Evolutionary conservation across 371 early-diverging fungal genomes (phyloP), one percentile per base, ranked within the genome.

Genomic region (Apophysomyces ossiformis): DNA sequence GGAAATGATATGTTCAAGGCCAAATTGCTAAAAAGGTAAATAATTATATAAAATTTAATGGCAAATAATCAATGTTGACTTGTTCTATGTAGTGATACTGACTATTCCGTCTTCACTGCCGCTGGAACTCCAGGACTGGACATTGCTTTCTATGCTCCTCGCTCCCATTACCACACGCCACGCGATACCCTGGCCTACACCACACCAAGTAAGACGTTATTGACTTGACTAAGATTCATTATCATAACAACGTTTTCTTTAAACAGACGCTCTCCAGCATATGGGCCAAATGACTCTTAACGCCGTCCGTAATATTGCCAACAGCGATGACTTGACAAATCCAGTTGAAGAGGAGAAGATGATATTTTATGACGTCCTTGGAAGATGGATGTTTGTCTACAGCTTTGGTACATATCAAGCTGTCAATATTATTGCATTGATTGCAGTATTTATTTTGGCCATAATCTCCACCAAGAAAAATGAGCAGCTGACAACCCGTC

Each of bases 141-240:
- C 67, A 80, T 92, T 71, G 92, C 92, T 5, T 90, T 92, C 47
- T 89, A 89, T 58, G 73, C 83, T 43, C 84, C 84, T 59, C 84
- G 93, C 43, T 86, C 87, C 8, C 83, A 90, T 38, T 92, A 92
- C 61, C 93, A 92, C 64, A 89, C 92, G 0, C 75, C 77, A n/a
- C 78, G 79, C 15, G 92, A 92, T 61, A 79, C 78, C 59, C 45
- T 83, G 26, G 78, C 78, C 13, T 73, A 87, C 21, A 86, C 82
- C 0, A 81, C 88, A 0, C 72, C 83, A 0, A 73, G 73, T 50
- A 50, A 7, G 21, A 21, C 9, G 4, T 8, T 7, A 3, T 80
- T 84, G 12, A 68, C 82, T n/a, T 11, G 16, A 50, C n/a, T 5
- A 50, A 21, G 35, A 32, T 9, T 18, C 4, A 5, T 41, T 5